Conservation (phyloP, 2,329 filamentous ascomycete species). For the Graphilbum ipis-grandicollis region DNA sequence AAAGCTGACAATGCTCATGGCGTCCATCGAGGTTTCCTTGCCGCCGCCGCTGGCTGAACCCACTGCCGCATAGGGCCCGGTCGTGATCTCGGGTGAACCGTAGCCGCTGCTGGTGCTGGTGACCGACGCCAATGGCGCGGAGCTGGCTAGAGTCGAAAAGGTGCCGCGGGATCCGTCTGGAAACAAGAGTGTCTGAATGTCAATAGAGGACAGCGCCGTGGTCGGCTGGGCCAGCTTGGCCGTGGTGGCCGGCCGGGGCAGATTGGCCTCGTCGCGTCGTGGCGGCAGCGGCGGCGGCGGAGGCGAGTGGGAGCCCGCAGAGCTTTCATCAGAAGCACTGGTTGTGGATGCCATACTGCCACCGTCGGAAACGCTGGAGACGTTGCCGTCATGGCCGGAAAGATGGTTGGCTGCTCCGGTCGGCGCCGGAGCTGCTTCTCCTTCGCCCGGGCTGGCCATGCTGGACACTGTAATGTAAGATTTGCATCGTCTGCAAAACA, state of each 20-base stretch:
- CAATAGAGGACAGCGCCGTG: constrained; percentile 67
- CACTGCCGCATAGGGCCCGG: not conserved
- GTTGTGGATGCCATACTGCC: too few relatives aligned
- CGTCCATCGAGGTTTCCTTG: constrained; percentile 40
- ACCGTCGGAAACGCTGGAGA: too few relatives aligned
- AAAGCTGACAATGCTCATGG: constrained; percentile 51
- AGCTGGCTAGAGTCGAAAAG: constrained; percentile 27
- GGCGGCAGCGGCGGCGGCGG: constrained; percentile 33
- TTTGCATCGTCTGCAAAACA: not conserved
- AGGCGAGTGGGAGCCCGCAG: constrained; percentile 25
- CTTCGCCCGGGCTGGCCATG: constrained; percentile 3
- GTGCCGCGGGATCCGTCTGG: constrained; percentile 52
- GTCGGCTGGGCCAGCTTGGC: too few relatives aligned
- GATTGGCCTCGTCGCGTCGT: too few relatives aligned
- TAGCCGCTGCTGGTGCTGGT: constrained; percentile 18
- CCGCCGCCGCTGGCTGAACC: too few relatives aligned
- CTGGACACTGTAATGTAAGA: not conserved
- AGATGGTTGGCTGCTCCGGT: too few relatives aligned
- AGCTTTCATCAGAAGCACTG: too few relatives aligned
- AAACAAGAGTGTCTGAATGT: constrained; percentile 61
- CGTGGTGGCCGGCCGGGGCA: too few relatives aligned
- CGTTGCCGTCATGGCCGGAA: too few relatives aligned
- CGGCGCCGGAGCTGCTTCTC: not conserved
- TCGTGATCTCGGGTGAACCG: constrained; percentile 17
- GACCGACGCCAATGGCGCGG: constrained; percentile 19